phyloP scores from a whole-genome alignment of 2,329 filamentous ascomycete genomes.

The Tolypocladium paradoxum region DNA sequence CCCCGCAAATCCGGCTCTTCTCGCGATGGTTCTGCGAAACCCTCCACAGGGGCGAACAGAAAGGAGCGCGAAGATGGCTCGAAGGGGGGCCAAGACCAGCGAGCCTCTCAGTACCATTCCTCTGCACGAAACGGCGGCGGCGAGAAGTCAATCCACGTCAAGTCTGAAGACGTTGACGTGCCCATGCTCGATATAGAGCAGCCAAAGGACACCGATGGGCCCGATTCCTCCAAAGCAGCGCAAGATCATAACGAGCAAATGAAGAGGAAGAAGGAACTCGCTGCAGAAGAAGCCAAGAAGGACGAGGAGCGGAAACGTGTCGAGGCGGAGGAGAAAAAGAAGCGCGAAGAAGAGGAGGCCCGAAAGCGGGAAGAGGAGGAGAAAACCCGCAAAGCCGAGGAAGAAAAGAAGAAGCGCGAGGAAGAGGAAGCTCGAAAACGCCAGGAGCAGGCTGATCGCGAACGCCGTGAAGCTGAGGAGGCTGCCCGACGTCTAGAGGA shows the following conservation, averaged over 20 bases:
- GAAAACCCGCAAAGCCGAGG: conserved; percentile 22
- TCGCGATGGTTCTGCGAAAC: conserved; percentile 27
- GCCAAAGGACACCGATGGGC: conserved; percentile 15
- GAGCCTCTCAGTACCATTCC: conserved; percentile 29
- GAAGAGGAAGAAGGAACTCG: conserved; percentile 19
- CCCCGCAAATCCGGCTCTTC: conserved; percentile 29
- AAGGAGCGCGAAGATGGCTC: conserved; percentile 31
- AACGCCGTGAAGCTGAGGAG: conserved; percentile 22
- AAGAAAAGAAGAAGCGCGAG: conserved; percentile 19
- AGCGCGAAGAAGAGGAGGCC: conserved; percentile 18
- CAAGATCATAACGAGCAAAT: conserved; percentile 20
- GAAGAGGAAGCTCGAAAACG: conserved; percentile 26
- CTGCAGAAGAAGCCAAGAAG: conserved; percentile 19
- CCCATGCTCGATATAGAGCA: conserved; percentile 42
- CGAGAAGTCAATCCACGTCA: conserved; percentile 44
- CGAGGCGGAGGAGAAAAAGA: conserved; percentile 25
- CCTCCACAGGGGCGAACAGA: conserved; percentile 19
- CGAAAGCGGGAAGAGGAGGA: conserved; percentile 19
- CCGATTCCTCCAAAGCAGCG: conserved; percentile 24
- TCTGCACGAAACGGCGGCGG: conserved; percentile 26
- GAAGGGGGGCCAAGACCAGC: conserved; percentile 24
- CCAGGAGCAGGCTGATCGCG: conserved; percentile 23
- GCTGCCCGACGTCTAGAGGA: conserved; percentile 14
- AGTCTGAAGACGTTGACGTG: conserved; percentile 44
- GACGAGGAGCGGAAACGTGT: conserved; percentile 20